Evolutionary conservation across 345 rosid genomes (phyloP), one percentile per base, ranked within the genome.

Genomic region (Rhizophora apiculata): DNA sequence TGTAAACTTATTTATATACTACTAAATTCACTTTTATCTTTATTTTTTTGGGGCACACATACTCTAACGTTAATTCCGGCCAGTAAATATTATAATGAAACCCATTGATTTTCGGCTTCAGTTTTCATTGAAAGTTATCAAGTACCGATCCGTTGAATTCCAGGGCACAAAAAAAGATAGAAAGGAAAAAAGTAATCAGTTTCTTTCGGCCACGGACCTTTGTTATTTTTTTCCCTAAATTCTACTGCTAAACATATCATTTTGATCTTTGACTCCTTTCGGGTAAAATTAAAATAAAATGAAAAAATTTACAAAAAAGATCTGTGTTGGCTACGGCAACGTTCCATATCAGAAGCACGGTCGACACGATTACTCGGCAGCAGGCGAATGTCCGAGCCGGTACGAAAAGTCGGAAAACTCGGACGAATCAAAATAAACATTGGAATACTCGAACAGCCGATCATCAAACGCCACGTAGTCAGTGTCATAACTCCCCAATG

Each of bases 401-500:
- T 77, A 80, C 46, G 70, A 60, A 4, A 60, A 52, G 16, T 78
- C 84, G 0, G 69, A 66, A 36, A 52, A 32, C 30, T 72, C 81
- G 63, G 85, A 56, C 46, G 75, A 37, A 54, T 69, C 85, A 39
- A 73, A 78, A 36, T 73, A 76, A 16, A 69, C 81, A 59, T 80
- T 64, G 4, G 85, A 71, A 67, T 80, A 80, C 20, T 82, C 85
- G 72, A 82, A 80, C 55, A 84, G 56, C 6, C 81, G 76, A 24
- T 76, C 88, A 1, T 77, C 68, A 56, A 71, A 80, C 65, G 70
- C 81, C 67, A 53, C 76, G 58, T 65, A 76, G 1, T 49, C 80
- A 16, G 49, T 31, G 5, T 67, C 32, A 29, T 54, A 53, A 19
- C 15, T 21, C 0, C 24, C 79, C 7, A 19, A 68, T 10, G 18